Base-by-base conservation (phyloP, 179 eudicot genomes). In the Carnegiea gigantea region DNA sequence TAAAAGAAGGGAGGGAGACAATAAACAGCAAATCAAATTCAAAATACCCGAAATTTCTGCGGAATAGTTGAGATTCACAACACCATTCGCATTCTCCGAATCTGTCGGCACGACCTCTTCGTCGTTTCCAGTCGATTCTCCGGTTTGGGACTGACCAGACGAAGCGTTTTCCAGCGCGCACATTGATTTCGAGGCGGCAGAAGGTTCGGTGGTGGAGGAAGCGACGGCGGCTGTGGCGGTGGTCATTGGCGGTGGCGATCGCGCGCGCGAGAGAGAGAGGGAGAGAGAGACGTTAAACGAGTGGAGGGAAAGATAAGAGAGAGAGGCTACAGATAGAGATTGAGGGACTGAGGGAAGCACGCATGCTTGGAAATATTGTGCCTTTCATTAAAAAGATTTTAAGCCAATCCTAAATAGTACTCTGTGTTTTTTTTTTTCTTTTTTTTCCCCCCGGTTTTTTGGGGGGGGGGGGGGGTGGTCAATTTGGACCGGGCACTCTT, bases 191-290 rank as follows among this genome's bases (percentile, higher is more conserved):
- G 30, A 13, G 5, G 68, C 26, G 68, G 14, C 11, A 12, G 30
- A 7, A n/a, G 30, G 30, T 11, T 21, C 68, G 68, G 15, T n/a
- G 68, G 68, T 6, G 65, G 65, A 60, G 8, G 44, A 40, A 3
- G 44, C 9, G 44, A 40, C 9, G 44, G 24, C 68, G 73, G 72
- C 0, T 20, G 73, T 3, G 73, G 46, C 73, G 73, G 73, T 21
- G 73, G 73, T 70, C 73, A 70, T 70, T 36, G 73, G 73, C 43
- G 73, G 73, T 30, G 23, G 46, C 46, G 73, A 30, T 28, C 38
- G 72, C 36, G n/a, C 5, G 73, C 6, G 21, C 13, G 44, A 33
- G 43, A 6, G 3, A 40, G 43, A 30, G 36, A 33, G 36, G 1
- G 3, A 17, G 23, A 70, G 44, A 70, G 46, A 26, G 46, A 36